phyloP scores from a whole-genome alignment of 306 rosid genomes.

The Delonix regia region DNA sequence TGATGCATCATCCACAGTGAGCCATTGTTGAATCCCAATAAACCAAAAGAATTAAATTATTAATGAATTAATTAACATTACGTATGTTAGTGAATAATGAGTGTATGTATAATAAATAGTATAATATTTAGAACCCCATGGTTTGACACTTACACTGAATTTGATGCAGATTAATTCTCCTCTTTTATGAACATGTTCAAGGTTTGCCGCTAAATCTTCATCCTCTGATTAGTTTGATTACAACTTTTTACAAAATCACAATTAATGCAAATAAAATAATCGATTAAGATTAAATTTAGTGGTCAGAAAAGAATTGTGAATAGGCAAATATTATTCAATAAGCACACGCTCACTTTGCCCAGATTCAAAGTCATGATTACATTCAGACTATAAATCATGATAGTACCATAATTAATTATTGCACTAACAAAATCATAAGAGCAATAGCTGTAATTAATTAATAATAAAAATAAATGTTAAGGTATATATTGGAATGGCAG shows the following conservation, averaged over 20 bases:
- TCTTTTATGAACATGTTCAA: constrained; percentile 55
- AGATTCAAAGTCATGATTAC: neutral
- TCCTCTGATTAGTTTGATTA: constrained; percentile 28
- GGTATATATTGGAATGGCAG: constrained; percentile 43
- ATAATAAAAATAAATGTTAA: constrained; percentile 26
- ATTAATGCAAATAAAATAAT: constrained; percentile 6
- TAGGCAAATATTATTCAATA: neutral
- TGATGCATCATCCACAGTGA: neutral
- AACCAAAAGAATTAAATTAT: constrained; percentile 33
- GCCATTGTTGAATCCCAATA: constrained; percentile 36
- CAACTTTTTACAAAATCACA: constrained; percentile 24
- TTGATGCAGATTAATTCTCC: constrained; percentile 63
- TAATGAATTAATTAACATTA: constrained; percentile 38
- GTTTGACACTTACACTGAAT: constrained; percentile 69
- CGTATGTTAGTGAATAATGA: constrained; percentile 40
- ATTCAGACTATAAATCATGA: no score
- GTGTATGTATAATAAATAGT: neutral
- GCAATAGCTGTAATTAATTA: neutral
- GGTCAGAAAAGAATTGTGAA: neutral
- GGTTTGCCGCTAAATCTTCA: constrained; percentile 44
- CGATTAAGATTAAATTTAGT: constrained; percentile 15
- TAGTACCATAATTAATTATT: no score
- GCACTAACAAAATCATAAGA: no score
- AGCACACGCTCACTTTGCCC: constrained; percentile 35
- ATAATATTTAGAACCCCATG: constrained; percentile 29